These are phyloP conservation scores for Ceratobasidium sp. DNA, from an alignment of 1,284 basidiomycete genomes.

Conservation along the genomic window DNA sequence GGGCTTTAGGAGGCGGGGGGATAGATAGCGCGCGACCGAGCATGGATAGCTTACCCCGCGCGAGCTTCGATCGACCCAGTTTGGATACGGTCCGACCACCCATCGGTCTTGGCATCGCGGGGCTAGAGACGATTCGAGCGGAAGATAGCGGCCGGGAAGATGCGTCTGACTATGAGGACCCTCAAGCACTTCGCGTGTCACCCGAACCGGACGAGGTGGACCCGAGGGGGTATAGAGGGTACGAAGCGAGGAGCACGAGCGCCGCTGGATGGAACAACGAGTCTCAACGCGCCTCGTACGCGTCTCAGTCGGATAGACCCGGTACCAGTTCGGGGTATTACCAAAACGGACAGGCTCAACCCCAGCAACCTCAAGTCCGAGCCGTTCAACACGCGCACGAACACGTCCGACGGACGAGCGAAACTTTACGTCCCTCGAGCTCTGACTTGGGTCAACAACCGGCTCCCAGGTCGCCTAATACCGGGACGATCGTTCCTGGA, in stretches of 20 bases:
- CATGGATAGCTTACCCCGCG: not conserved
- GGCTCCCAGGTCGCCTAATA: constrained; percentile 5
- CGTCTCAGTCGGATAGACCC: constrained; percentile 16
- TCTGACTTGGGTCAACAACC: not conserved
- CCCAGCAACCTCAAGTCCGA: constrained; percentile 23
- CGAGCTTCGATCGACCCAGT: constrained; percentile 31
- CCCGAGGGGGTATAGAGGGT: not conserved
- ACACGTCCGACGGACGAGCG: constrained; percentile 22
- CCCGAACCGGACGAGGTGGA: too few relatives aligned
- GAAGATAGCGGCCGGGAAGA: too few relatives aligned
- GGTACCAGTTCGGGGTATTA: constrained; percentile 42
- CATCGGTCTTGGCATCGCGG: not conserved
- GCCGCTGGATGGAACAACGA: constrained; percentile 29
- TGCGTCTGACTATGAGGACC: too few relatives aligned
- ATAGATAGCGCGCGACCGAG: constrained; percentile 24
- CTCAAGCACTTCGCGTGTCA: too few relatives aligned
- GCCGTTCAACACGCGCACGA: constrained; percentile 30
- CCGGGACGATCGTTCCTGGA: constrained; percentile 5
- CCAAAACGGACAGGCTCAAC: too few relatives aligned
- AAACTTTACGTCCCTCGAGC: constrained; percentile 17
- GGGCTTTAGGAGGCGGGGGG: constrained; percentile 4
- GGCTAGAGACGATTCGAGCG: too few relatives aligned
- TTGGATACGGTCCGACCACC: constrained; percentile 30
- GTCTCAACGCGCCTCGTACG: not conserved
- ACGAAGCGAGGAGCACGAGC: constrained; percentile 8